Percentiles rank a stretch among this genome's conserved stretches.
Conservation (phyloP, 2,329 filamentous ascomycete species). For the Aspergillus tubingensis region DNA sequence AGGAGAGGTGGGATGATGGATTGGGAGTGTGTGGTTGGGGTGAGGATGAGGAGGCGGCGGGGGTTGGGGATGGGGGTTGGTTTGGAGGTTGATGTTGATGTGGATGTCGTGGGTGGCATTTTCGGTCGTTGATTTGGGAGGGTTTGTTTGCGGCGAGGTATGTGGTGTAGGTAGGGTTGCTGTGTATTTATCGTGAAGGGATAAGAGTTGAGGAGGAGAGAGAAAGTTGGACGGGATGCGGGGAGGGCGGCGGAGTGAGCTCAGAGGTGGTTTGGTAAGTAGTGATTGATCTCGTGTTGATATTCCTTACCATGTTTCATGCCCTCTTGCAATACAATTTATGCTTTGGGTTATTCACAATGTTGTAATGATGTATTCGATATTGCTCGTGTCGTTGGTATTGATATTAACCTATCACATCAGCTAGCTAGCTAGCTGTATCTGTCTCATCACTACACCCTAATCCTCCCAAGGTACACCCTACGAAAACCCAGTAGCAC, state of each 20-base stretch:
- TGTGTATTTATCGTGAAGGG: neutral
- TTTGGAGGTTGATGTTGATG: neutral
- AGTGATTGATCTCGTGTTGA: too few relatives aligned
- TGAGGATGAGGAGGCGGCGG: constrained; percentile 46
- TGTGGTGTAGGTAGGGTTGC: neutral
- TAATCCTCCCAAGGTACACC: too few relatives aligned
- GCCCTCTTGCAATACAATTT: too few relatives aligned
- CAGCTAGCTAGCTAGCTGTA: too few relatives aligned
- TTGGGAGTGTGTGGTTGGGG: constrained; percentile 38
- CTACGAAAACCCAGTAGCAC: too few relatives aligned
- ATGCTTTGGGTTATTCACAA: too few relatives aligned
- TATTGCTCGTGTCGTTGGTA: too few relatives aligned
- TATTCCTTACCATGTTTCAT: too few relatives aligned
- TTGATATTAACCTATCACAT: too few relatives aligned
- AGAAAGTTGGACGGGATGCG: neutral
- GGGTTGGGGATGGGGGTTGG: constrained; percentile 40
- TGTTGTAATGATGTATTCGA: too few relatives aligned
- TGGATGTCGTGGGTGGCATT: neutral
- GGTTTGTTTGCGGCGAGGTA: neutral
- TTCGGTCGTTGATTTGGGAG: neutral
- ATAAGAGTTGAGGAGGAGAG: constrained; percentile 9
- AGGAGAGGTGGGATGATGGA: constrained; percentile 41
- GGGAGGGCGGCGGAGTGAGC: neutral
- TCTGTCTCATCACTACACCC: too few relatives aligned
- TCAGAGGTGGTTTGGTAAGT: neutral